Conservation (phyloP, 345 rosid species). For the Erucastrum elatum region DNA sequence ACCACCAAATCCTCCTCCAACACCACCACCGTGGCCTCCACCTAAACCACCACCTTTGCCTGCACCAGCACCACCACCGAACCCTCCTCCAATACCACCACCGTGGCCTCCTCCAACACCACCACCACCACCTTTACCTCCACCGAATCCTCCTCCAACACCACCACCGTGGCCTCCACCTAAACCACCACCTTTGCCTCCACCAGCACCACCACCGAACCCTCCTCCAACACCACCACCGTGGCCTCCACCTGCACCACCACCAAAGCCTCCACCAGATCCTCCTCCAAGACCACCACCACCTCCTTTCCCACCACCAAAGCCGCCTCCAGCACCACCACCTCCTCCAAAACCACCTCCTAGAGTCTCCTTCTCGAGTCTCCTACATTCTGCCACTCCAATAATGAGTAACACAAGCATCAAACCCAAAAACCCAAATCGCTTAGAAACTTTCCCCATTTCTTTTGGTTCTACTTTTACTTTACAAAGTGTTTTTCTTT, state of each 20-base stretch:
- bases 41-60: too few relatives aligned
- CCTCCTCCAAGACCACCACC: slow-evolving; percentile 36
- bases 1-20: slow-evolving; percentile 4
- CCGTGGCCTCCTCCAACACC: slow-evolving; percentile 29
- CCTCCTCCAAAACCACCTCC: slow-evolving; percentile 37
- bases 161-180: too few relatives aligned
- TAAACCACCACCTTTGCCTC: slow-evolving; percentile 13
- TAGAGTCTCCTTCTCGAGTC: slow-evolving; percentile 38
- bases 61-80: slow-evolving; percentile 27
- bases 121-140: slow-evolving; percentile 17
- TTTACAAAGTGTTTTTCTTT: slow-evolving; percentile 26
- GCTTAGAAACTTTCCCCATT: slow-evolving; percentile 38
- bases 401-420: slow-evolving; percentile 37
- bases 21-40: too few relatives aligned
- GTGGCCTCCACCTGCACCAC: slow-evolving; percentile 23
- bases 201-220: slow-evolving; percentile 24
- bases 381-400: slow-evolving; percentile 40
- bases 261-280: slow-evolving; percentile 18
- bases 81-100: slow-evolving; percentile 27
- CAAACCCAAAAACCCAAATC: slow-evolving; percentile 30
- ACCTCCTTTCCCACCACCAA: slow-evolving; percentile 29
- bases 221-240: slow-evolving; percentile 28
- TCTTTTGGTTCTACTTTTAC: background rate
- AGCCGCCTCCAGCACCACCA: slow-evolving; percentile 34
- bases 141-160: too few relatives aligned